Conservation (phyloP, 805 yeast genomes). For the Ogataea thermomethanolica region DNA sequence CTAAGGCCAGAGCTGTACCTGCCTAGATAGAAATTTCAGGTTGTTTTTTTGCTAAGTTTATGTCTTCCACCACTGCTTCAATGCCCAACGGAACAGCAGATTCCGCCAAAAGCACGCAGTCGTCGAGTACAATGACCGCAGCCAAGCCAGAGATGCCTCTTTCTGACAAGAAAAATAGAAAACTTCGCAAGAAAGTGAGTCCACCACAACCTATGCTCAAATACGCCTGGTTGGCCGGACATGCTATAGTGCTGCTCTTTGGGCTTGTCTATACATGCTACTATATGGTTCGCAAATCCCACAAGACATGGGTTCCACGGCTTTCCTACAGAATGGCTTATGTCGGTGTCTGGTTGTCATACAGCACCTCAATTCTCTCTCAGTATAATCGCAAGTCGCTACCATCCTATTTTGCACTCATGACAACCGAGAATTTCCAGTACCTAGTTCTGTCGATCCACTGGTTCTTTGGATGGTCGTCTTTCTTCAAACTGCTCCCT, state of each 20-base stretch:
- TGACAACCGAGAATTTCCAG: conserved; percentile 78
- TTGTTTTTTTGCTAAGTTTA: conserved; percentile 1
- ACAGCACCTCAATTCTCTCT: conserved; percentile 50
- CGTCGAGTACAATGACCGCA: not conserved
- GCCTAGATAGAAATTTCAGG: conserved; percentile 2
- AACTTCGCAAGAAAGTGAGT: conserved; percentile 34
- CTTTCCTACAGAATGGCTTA: conserved; percentile 53
- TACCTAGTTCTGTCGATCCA: conserved; percentile 49
- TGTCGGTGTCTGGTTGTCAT: conserved; percentile 52
- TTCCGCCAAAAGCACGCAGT: no score
- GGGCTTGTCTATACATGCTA: conserved; percentile 37
- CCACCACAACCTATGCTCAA: conserved; percentile 40
- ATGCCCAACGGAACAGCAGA: conserved; percentile 3
- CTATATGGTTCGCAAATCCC: conserved; percentile 34
- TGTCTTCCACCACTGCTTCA: conserved; percentile 3
- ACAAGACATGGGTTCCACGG: conserved; percentile 43
- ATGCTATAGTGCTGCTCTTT: conserved; percentile 40
- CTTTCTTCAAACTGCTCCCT: conserved; percentile 64
- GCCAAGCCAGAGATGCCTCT: conserved; percentile 4
- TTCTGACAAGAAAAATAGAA: conserved; percentile 26
- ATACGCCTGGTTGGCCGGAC: conserved; percentile 57
- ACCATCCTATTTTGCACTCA: conserved; percentile 60
- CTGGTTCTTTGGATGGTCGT: conserved; percentile 64
- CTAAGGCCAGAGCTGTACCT: not conserved
- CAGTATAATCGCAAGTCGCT: conserved; percentile 53